A percentile compares a stretch with the other conserved stretches of the same genome.
Evolutionary conservation across 1,284 basidiomycete species (phyloP).

Genomic region (Trametes hirsuta): DNA sequence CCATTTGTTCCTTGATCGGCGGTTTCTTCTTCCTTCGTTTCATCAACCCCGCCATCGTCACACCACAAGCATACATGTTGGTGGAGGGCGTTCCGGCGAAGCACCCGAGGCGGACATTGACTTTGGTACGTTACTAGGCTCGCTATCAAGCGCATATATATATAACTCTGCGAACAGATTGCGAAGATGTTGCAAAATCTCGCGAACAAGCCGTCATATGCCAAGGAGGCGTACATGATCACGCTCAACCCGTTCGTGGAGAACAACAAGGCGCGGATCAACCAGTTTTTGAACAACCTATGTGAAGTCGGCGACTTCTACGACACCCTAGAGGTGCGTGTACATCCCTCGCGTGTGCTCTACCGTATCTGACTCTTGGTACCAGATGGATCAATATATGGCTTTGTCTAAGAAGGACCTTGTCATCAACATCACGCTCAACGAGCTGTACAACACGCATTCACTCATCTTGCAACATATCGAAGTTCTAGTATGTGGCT

Average conservation of each 20-base stretch:
- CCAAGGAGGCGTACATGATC: slow-evolving; percentile 99
- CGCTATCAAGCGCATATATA: neutral
- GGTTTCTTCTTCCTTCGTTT: slow-evolving; percentile 99
- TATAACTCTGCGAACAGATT: slow-evolving; percentile 58
- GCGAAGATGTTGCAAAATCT: slow-evolving; percentile 99
- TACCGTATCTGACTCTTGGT: slow-evolving; percentile 2
- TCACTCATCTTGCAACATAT: slow-evolving; percentile 94
- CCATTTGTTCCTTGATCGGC: slow-evolving; percentile 97
- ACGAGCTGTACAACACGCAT: slow-evolving; percentile 98
- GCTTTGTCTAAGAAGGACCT: slow-evolving; percentile 98
- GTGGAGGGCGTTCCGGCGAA: slow-evolving; percentile 97
- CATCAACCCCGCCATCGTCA: slow-evolving; percentile 99
- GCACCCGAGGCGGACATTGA: slow-evolving; percentile 94
- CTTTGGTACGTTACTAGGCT: slow-evolving; percentile 63
- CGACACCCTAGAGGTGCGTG: slow-evolving; percentile 91
- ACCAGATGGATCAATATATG: slow-evolving; percentile 99
- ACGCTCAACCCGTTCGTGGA: slow-evolving; percentile 98
- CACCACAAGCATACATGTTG: slow-evolving; percentile 99
- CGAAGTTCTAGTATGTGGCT: slow-evolving; percentile 81
- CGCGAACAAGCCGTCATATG: slow-evolving; percentile 97
- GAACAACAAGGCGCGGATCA: slow-evolving; percentile 96
- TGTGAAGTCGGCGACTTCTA: slow-evolving; percentile 99
- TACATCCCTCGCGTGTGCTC: neutral
- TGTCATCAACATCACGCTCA: slow-evolving; percentile 98
- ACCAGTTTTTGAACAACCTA: slow-evolving; percentile 93